Base-by-base conservation (phyloP, 2,329 filamentous ascomycete genomes). In the Orbilia ellipsospora region DNA sequence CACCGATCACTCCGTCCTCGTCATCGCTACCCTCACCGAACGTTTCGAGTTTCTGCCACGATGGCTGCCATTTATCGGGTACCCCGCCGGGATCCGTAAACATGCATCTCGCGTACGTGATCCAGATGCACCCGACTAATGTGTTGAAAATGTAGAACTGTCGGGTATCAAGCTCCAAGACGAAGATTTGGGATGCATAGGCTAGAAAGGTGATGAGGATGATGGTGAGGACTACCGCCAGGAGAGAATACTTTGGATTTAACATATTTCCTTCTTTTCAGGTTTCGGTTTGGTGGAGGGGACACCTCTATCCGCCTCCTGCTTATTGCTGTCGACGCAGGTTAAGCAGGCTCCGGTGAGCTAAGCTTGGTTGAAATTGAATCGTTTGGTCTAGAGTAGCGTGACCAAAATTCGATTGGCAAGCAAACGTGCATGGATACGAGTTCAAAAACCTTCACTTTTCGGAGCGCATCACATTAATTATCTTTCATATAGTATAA, bases 121-220 rank as follows among this genome's bases (percentile, higher is more conserved):
- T 87, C 85, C 90, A 90, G 18, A 93, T 85, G 77, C 87, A 87
- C 16, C 85, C 78, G 16, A 94, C 84, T 16, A 92, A 84, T 40
- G 81, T 65, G 83, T 95, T 94, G 83, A 94, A 91, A 76, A 86
- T 81, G 79, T 87, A 82, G 12, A 86, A 84, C 81, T 94, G 85
- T 68, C 81, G 82, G 2, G 86, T 86, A 10, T 85, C 84, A 77
- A 91, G 85, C 77, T 86, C 83, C 75, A 87, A 83, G 78, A 86
- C 82, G 81, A 94, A 91, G 55, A 94, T 84, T 82, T 94, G 92
- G 3, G 92, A 90, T 57, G 87, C 87, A 83, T 90, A 92, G 75
- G 88, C 87, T 2, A 94, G 86, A 80, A 93, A 92, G 63, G 83
- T 80, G 73, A 94, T 90, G 13, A 94, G 83, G 6, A 85, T 66